phyloP scores from a whole-genome alignment of 345 rosid species.

The Corymbia maculata region DNA sequence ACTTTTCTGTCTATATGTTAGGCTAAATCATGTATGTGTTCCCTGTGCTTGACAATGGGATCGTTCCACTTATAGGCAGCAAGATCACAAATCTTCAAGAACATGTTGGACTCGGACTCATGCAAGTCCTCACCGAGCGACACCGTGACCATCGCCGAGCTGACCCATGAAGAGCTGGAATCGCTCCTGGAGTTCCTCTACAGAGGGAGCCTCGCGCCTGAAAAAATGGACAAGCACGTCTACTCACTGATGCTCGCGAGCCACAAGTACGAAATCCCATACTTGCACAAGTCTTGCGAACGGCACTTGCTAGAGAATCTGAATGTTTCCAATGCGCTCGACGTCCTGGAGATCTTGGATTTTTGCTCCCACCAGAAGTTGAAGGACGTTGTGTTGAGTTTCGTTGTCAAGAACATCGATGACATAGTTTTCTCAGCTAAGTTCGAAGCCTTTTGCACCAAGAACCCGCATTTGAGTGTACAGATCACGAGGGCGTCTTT shows the following conservation, averaged over 20 bases:
- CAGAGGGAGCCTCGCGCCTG: slow-evolving; percentile 38
- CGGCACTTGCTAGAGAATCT: slow-evolving; percentile 38
- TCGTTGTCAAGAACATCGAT: slow-evolving; percentile 51
- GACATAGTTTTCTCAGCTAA: slow-evolving; percentile 43
- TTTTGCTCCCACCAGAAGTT: slow-evolving; percentile 35
- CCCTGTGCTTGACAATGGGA: neutral
- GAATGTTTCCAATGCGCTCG: slow-evolving; percentile 41
- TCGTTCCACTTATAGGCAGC: slow-evolving; percentile 35
- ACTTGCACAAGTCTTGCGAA: slow-evolving; percentile 53
- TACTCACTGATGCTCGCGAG: slow-evolving; percentile 51
- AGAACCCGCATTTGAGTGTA: slow-evolving; percentile 48
- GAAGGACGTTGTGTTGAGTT: slow-evolving; percentile 46
- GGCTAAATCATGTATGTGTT: neutral
- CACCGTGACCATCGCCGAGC: slow-evolving; percentile 42
- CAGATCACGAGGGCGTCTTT: slow-evolving; percentile 63
- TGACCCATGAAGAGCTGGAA: slow-evolving; percentile 56
- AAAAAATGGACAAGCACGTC: slow-evolving; percentile 46
- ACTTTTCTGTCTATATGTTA: neutral
- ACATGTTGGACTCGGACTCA: slow-evolving; percentile 52
- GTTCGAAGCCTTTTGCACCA: slow-evolving; percentile 47
- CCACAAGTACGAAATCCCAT: slow-evolving; percentile 64
- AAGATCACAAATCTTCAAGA: slow-evolving; percentile 74
- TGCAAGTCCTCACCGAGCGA: slow-evolving; percentile 56
- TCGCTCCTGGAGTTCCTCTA: slow-evolving; percentile 76
- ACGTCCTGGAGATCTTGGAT: slow-evolving; percentile 55